Conservation (phyloP, 1,139 yeast genomes). For the Candida neerlandica region DNA sequence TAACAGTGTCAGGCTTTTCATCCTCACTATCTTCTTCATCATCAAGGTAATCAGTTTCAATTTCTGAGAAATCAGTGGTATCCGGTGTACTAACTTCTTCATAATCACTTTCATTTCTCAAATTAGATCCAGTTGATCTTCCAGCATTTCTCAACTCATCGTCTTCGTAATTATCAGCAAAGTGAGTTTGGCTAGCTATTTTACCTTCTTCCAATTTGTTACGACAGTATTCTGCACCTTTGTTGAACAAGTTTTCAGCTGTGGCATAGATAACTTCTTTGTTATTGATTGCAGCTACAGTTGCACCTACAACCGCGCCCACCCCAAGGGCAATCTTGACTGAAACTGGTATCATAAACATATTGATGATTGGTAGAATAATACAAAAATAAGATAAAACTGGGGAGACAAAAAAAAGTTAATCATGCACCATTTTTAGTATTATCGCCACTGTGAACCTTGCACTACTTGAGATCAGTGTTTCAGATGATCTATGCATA, state of each 20-base stretch:
- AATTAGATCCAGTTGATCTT: conserved; percentile 14
- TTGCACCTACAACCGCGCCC: conserved; percentile 45
- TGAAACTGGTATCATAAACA: conserved; percentile 35
- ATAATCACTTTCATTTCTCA: conserved; percentile 15
- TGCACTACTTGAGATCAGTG: not conserved
- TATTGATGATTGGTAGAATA: not conserved
- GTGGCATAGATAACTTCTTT: conserved; percentile 34
- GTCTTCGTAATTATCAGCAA: conserved; percentile 32
- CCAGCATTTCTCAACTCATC: conserved; percentile 19
- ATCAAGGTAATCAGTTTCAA: conserved; percentile 10
- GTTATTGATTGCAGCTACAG: conserved; percentile 38
- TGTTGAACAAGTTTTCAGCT: conserved; percentile 35
- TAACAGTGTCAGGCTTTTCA: conserved; percentile 8
- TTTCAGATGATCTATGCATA: not conserved
- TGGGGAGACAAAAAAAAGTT: not conserved
- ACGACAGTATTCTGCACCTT: conserved; percentile 40
- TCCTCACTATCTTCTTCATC: conserved; percentile 21
- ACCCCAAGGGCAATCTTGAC: conserved; percentile 41
- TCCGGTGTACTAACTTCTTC: conserved; percentile 32
- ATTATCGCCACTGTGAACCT: not conserved
- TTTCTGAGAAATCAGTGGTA: conserved; percentile 13
- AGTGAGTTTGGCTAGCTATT: conserved; percentile 21
- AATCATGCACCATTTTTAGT: not conserved
- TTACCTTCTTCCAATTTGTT: conserved; percentile 26
- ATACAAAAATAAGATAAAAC: not conserved